Percentiles rank a stretch among this genome's conserved stretches.
Evolutionary conservation across 192 early-diverging fungal genomes (phyloP).

Genomic region (Kickxella alabastrina): DNA sequence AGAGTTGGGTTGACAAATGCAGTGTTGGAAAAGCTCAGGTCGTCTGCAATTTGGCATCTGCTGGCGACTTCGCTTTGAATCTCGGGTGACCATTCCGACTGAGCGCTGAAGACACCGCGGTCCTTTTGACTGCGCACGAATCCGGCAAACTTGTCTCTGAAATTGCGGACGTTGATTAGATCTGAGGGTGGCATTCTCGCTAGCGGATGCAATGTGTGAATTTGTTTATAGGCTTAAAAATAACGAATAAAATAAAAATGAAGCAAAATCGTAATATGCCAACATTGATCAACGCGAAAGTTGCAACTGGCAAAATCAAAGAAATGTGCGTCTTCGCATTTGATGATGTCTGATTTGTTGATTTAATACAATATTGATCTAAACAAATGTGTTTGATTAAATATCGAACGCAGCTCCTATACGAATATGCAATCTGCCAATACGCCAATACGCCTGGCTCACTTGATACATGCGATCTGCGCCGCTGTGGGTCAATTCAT

Average conservation of each 20-base stretch:
- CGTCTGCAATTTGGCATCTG: conserved; percentile 45
- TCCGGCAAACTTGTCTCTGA: conserved; percentile 45
- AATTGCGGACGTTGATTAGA: conserved; percentile 46
- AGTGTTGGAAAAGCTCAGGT: conserved; percentile 49
- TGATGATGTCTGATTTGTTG: not conserved
- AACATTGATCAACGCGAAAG: no score
- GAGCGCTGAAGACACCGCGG: conserved; percentile 31
- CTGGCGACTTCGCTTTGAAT: conserved; percentile 22
- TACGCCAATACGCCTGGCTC: no score
- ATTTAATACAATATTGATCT: not conserved
- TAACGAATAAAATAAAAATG: not conserved
- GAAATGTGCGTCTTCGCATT: no score
- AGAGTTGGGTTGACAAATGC: conserved; percentile 52
- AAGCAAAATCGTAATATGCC: not conserved
- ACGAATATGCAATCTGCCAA: no score
- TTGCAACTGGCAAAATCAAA: no score
- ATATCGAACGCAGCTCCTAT: not conserved
- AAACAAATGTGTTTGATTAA: no score
- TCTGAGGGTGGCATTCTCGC: conserved; percentile 42
- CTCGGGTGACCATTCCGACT: conserved; percentile 38
- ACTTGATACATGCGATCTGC: no score
- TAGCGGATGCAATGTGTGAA: not conserved
- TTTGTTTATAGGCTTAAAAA: not conserved
- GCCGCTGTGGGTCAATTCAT: no score
- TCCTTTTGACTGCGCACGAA: conserved; percentile 44